phyloP scores from a whole-genome alignment of 768 basidiomycete genomes.

The Mycena venus region DNA sequence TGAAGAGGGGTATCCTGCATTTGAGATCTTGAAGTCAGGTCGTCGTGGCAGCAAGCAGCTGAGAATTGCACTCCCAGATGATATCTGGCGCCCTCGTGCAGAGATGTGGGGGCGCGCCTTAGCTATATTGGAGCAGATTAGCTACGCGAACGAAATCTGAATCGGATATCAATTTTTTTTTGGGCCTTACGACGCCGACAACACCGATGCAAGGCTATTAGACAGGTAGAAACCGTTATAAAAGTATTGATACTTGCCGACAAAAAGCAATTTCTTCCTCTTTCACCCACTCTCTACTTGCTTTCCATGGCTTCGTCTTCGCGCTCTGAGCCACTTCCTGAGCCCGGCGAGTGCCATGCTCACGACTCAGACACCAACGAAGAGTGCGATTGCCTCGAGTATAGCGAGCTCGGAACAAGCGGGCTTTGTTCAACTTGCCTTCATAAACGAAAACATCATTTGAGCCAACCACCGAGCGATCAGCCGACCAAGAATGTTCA shows the following conservation, averaged over 20 bases:
- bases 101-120: constrained; percentile 33
- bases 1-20: constrained; percentile 8
- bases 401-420: not conserved
- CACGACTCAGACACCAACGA: not conserved
- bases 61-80: constrained; percentile 20
- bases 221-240: not conserved
- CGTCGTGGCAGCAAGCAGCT: constrained; percentile 11
- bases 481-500: not conserved
- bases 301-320: not conserved
- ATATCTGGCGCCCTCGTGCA: constrained; percentile 29
- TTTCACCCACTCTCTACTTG: not conserved
- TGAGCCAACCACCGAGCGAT: not conserved
- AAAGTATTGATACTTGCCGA: too few species aligned
- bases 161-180: not conserved
- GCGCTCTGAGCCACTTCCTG: not conserved
- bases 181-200: too few species aligned
- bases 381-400: not conserved
- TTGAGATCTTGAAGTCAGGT: constrained; percentile 28
- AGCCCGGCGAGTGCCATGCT: not conserved
- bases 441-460: not conserved
- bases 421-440: not conserved
- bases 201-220: not conserved
- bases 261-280: too few species aligned
- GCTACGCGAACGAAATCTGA: not conserved
- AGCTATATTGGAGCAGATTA: constrained; percentile 5